These are phyloP conservation scores for Zasmidium angulare DNA, from an alignment of 2,329 filamentous ascomycete genomes.

Conservation along the genomic window DNA sequence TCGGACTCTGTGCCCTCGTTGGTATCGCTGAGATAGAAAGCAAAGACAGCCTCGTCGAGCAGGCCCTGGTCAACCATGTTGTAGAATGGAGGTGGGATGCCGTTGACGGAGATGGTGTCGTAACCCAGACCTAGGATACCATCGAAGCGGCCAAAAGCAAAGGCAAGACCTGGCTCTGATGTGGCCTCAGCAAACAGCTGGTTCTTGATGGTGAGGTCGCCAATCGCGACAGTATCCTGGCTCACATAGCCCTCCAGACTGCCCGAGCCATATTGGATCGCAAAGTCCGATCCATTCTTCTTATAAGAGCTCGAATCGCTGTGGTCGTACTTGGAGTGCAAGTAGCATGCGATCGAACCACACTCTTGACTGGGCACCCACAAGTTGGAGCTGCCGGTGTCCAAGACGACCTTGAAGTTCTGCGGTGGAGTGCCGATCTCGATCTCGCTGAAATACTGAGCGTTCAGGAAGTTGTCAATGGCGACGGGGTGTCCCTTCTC, in stretches of 20 bases:
- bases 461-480: constrained; percentile 96
- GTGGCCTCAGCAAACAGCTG: constrained; percentile 98
- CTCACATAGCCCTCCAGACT: constrained; percentile 93
- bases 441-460: constrained; percentile 99
- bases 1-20: constrained; percentile 75
- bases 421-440: constrained; percentile 88
- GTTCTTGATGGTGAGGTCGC: constrained; percentile 81
- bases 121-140: constrained; percentile 94
- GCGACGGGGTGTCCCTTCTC: constrained; percentile 76
- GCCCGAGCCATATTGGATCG: constrained; percentile 94
- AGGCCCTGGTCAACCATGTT: constrained; percentile 88
- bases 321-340: constrained; percentile 96
- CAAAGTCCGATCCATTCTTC: constrained; percentile 88
- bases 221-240: constrained; percentile 80
- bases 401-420: constrained; percentile 95
- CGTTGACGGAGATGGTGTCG: constrained; percentile 95
- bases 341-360: constrained; percentile 94
- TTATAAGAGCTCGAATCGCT: constrained; percentile 85
- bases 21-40: constrained; percentile 87
- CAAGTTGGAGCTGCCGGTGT: constrained; percentile 97
- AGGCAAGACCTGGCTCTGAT: constrained; percentile 90
- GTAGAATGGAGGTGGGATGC: constrained; percentile 93
- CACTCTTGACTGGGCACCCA: constrained; percentile 94
- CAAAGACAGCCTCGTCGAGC: constrained; percentile 88
- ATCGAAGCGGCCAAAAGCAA: constrained; percentile 96